Base-by-base conservation (phyloP, 2,329 filamentous ascomycete genomes). In the Ceratocystis cubensis region DNA sequence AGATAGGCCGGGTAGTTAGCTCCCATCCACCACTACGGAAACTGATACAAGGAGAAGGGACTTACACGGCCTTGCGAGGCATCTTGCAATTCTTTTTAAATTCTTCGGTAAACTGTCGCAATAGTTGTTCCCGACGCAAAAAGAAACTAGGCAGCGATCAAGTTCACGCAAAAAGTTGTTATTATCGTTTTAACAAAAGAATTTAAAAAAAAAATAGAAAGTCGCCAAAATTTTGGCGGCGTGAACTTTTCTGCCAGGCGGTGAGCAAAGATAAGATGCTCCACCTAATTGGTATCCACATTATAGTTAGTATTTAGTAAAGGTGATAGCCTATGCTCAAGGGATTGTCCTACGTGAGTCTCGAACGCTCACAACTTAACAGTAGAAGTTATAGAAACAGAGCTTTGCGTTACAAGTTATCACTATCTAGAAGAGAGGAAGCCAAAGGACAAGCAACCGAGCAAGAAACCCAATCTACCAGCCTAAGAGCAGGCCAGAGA, bases 11-110 rank as follows among this genome's bases (percentile, higher is more conserved):
- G 8, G 48, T 20, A 22, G 48, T 50, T 50, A 50, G 48, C 48
- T 25, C 22, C 37, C 37, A 41, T 41, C 10, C 37, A 41, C 37
- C 37, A 41, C 37, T 10, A 57, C 53, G 53, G 8, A 20, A n/a
- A 10, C 22, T 3, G 30, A n/a, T n/a, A 20, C 10, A 41, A 17
- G 6, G 5, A 37, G 15, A 10, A 4, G 41, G 10, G 1, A 75
- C 79, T 71, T 76, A 81, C 77, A 82, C 77, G 72, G 79, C 78
- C 74, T 86, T 86, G 74, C 84, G 83, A 74, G 81, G 78, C 84
- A 84, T 84, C 64, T 74, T 80, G 71, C 63, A 62, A 64, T 50
- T 65, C 30, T 45, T 65, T 50, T 61, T 50, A 62, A 48, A 48
- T 61, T 67, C 10, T 41, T 41, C 37, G 3, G 13, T 3, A 41